phyloP scores from a whole-genome alignment of 73 alveolate species.

The Paramecium bursaria region DNA sequence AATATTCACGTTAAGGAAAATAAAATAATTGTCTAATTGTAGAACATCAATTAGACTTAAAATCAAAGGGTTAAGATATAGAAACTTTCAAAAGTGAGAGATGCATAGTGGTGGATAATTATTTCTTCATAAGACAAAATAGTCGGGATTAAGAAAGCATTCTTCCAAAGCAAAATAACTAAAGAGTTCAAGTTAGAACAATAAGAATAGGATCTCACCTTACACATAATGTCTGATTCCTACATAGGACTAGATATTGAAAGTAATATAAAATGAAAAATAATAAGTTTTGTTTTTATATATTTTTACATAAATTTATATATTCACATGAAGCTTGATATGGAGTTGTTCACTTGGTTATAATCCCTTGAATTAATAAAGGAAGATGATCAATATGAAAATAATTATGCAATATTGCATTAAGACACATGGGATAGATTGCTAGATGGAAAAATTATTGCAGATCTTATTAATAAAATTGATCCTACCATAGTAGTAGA shows the following conservation, averaged over 20 bases:
- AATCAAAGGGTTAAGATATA: slow-evolving; percentile 1
- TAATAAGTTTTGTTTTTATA: no score
- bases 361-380: background rate
- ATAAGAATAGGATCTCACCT: slow-evolving; percentile 5
- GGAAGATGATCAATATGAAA: background rate
- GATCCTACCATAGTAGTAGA: background rate
- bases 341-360: slow-evolving; percentile 34
- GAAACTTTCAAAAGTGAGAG: slow-evolving; percentile 6
- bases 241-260: slow-evolving; percentile 56
- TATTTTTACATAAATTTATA: no score
- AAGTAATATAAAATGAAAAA: slow-evolving; percentile 3
- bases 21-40: slow-evolving; percentile 15
- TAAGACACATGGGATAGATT: slow-evolving; percentile 15
- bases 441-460: slow-evolving; percentile 7
- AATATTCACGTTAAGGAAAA: background rate
- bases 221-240: slow-evolving; percentile 60
- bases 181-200: slow-evolving; percentile 21
- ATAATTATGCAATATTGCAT: no score
- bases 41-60: background rate
- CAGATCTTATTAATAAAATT: background rate
- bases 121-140: slow-evolving; percentile 50
- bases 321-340: slow-evolving; percentile 44
- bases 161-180: slow-evolving; percentile 1
- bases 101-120: slow-evolving; percentile 69
- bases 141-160: slow-evolving; percentile 39